Evolutionary conservation across 805 yeast genomes (phyloP), one percentile per base, ranked within the genome.

Genomic region (Candida orba): DNA sequence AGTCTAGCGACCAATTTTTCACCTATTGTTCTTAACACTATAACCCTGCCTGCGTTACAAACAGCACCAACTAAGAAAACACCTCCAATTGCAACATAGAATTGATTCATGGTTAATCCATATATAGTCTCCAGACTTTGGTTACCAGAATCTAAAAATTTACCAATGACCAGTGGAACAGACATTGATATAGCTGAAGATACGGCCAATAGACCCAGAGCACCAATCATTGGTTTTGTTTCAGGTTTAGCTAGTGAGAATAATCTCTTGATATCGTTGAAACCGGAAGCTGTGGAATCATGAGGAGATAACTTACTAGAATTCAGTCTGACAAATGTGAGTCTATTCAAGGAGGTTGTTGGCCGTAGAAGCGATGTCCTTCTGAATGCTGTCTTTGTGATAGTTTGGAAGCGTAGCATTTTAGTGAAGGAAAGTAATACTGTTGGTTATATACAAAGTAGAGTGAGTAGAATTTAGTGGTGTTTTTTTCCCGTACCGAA

Each of bases 1-100:
- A 91, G 65, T 46, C 93, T 73, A 8, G 96, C 91, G 48, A 90
- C 95, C 32, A 91, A 68, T 49, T 85, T 73, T 62, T 91, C 98
- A 42, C 97, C 96, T 12, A 85, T 84, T 2, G 81, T 69, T 51
- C 90, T 75, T 57, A 91, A 67, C 13, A 86, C 64, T 34, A 84
- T 73, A n/a, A 84, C 76, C 52, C 98, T 74, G 8, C 90, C 89
- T 54, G 80, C 82, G 56, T 90, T 87, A 8, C 96, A 86, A 14
- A 73, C 38, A 1, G 95, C 84, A 2, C 96, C 96, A 10, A 79
- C 54, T 0, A 79, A 56, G 56, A 91, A 88, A 2, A 89, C 65
- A 2, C 71, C 72, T 13, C 78, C 78, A 37, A 87, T 64, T 0
- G 75, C 78, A 1, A 70, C 54, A 56, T 83, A 83, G 60, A 91